These are phyloP conservation scores for Raddia distichophylla DNA, from an alignment of 176 grass and related monocot genomes.

Conservation along the genomic window DNA sequence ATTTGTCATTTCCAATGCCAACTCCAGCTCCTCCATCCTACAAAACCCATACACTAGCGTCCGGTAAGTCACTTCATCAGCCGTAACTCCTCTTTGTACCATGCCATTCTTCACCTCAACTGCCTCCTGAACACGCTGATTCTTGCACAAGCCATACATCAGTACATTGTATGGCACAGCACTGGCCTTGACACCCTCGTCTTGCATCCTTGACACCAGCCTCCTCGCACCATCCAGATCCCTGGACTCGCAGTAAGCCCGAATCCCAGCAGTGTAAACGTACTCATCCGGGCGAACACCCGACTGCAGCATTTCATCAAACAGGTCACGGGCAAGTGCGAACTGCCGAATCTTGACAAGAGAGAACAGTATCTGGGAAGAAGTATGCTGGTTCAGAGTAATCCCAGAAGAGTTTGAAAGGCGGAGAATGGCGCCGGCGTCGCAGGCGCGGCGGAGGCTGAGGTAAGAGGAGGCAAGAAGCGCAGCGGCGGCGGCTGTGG, in stretches of 20 bases:
- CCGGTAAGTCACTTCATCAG: constrained; percentile 69
- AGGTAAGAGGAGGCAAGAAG: constrained; percentile 59
- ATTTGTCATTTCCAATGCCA: constrained; percentile 49
- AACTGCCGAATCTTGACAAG: constrained; percentile 55
- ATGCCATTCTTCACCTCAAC: constrained; percentile 52
- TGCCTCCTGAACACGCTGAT: constrained; percentile 50
- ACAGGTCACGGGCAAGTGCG: constrained; percentile 55
- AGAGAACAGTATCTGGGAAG: constrained; percentile 57
- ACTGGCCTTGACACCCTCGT: constrained; percentile 41
- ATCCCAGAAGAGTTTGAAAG: constrained; percentile 44
- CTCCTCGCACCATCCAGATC: constrained; percentile 45
- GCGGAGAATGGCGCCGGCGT: constrained; percentile 44
- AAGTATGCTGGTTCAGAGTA: constrained; percentile 40
- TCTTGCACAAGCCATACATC: constrained; percentile 74
- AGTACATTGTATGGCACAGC: constrained; percentile 73
- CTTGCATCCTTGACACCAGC: constrained; percentile 52
- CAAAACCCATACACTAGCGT: constrained; percentile 67
- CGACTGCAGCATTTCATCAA: constrained; percentile 52
- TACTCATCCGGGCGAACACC: constrained; percentile 51
- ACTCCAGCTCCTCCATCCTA: constrained; percentile 51
- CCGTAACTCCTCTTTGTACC: constrained; percentile 41
- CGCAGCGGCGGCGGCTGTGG: constrained; percentile 28
- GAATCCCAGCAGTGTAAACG: constrained; percentile 59
- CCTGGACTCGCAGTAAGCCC: constrained; percentile 52
- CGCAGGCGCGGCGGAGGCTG: constrained; percentile 41